Evolutionary conservation across 768 basidiomycete genomes (phyloP), one percentile per base, ranked within the genome.

Genomic region (Boletus sp.): DNA sequence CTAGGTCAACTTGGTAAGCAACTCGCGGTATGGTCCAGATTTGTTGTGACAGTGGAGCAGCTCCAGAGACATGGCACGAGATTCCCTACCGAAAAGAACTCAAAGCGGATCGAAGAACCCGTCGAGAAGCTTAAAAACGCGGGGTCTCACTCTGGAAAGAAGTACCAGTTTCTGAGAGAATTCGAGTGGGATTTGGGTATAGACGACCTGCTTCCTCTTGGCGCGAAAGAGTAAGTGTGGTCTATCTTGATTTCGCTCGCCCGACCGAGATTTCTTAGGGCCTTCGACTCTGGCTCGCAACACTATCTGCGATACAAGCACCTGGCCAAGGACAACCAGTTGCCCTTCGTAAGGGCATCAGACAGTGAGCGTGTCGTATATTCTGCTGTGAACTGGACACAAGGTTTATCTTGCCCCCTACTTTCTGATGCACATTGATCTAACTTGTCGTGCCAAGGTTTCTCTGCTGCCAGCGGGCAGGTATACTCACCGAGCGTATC

Each of bases 61-160:
- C 73, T 94, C 9, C 86, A 92, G 70, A 77, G 91, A 11, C 91
- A 94, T 63, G 90, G 90, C 3, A 83, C 88, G 1, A 82, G 91
- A 32, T 92, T 77, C 61, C 91, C 91, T 0, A 92, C 90, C 0
- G 59, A 64, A 0, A 74, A 76, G 2, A 77, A 80, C 11, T 66
- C 76, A 1, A 59, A 62, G 10, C 51, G 56, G 29, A 87, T 88
- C 9, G 57, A 68, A 17, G 55, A 64, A 5, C 77, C 85, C 0
- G 61, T 93, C 9, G 54, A 64, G 7, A 87, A 86, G 57, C 72
- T 93, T 1, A 64, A 81, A 53, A 62, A 74, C 0, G 85, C 76
- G 9, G 62, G 69, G 0, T 60, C 70, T 2, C 83, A 77, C 63
- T 68, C 66, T 0, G 79, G 83, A 47, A 65, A 74, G 3, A 62